Evolutionary conservation across 2,329 filamentous ascomycete species (phyloP), one percentile per base, ranked within the genome.

Genomic region (Simplicillium sp.): DNA sequence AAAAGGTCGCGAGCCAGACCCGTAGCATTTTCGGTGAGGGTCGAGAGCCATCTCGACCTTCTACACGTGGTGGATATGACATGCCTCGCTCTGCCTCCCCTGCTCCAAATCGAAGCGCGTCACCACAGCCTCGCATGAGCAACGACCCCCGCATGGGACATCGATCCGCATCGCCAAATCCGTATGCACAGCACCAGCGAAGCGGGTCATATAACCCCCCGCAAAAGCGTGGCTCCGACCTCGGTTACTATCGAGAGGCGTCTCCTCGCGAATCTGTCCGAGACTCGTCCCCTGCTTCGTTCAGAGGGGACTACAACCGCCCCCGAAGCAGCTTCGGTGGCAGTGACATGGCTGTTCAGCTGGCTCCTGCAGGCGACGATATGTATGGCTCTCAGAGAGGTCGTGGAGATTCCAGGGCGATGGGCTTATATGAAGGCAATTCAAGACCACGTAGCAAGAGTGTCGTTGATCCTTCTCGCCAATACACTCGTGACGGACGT

Each of bases 1-100:
- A 94, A 52, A 88, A 88, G 60, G 96, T 90, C 54, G 79, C 84
- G 16, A 78, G 81, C 36, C 85, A 96, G 60, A 87, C 86, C 3
- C 77, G 87, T 34, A 87, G 75, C 54, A 82, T 96, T 67, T 92
- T 94, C 59, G 70, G 55, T 28, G 60, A 64, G 2, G 57, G 56
- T 62, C 3, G 45, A 43, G 32, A 71, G 80, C 17, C 72, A 25
- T 25, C 20, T 25, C 5, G 79, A 11, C 72, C 80, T 3, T 64
- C 68, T 11, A 81, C 77, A 5, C 68, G 82, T 42, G 74, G 82
- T 42, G 74, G 72, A 14, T 73, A 65, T 46, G 75, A 80, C 37
- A 66, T 77, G 44, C 73, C 76, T 15, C 64, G 77, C 18, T 72
- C 77, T 2, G 61, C 75, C 6, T 90, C 85, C 7, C 87, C 87